Conservation (phyloP, 768 basidiomycete genomes). For the Leccinum barrowsii region DNA sequence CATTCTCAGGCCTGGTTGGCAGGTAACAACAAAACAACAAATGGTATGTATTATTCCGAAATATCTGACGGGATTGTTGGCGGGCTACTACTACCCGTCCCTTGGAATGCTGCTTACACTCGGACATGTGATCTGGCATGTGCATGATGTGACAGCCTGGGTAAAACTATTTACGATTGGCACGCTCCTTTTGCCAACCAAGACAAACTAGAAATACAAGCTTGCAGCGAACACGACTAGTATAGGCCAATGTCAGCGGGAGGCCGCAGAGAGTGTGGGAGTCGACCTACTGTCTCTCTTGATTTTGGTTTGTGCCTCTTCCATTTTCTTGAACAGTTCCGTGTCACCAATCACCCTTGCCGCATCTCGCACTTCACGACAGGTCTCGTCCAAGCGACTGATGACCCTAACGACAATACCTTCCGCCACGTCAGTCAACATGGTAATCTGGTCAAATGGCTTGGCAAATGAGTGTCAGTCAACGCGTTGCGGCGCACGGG, state of each 20-base stretch:
- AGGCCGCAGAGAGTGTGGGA: neutral
- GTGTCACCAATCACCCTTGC: slow-evolving; percentile 96
- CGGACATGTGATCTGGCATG: slow-evolving; percentile 9
- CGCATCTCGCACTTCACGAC: slow-evolving; percentile 94
- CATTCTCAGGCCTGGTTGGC: slow-evolving; percentile 11
- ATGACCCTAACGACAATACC: slow-evolving; percentile 97
- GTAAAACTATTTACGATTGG: neutral
- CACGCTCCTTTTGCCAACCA: neutral
- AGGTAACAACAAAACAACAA: slow-evolving; percentile 1
- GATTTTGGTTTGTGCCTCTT: slow-evolving; percentile 88
- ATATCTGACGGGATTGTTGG: slow-evolving; percentile 7
- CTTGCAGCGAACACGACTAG: slow-evolving; percentile 85
- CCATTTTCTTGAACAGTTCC: slow-evolving; percentile 97
- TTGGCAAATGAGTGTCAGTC: slow-evolving; percentile 31
- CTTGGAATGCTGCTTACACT: slow-evolving; percentile 20
- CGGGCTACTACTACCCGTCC: neutral
- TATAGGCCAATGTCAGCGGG: slow-evolving; percentile 6
- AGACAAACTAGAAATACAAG: slow-evolving; percentile 63
- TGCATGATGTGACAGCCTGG: neutral
- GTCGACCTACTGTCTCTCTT: slow-evolving; percentile 86
- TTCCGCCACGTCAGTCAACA: slow-evolving; percentile 91
- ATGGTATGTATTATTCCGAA: neutral
- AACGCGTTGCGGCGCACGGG: neutral
- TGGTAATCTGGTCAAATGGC: slow-evolving; percentile 95
- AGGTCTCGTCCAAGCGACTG: slow-evolving; percentile 94